phyloP scores from a whole-genome alignment of 768 basidiomycete species.

The Nidula microcarpa region DNA sequence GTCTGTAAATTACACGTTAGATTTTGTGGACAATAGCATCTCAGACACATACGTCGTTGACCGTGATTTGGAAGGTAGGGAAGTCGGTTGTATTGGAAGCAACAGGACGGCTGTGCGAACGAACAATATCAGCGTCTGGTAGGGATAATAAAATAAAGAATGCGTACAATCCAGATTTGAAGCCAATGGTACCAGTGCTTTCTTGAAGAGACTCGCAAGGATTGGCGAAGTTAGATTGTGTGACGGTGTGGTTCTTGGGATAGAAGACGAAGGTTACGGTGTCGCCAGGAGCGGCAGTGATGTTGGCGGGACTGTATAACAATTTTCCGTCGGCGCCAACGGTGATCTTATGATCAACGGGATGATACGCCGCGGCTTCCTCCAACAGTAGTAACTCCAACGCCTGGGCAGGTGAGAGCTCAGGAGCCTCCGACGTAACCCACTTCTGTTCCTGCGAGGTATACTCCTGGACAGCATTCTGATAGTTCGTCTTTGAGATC shows the following conservation, averaged over 20 bases:
- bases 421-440: too few species aligned
- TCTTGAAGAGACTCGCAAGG: slow-evolving; percentile 26
- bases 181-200: slow-evolving; percentile 22
- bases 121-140: background rate
- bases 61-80: slow-evolving; percentile 44
- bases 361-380: background rate
- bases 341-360: slow-evolving; percentile 29
- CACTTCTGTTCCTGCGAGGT: too few species aligned
- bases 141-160: background rate
- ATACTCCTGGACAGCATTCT: too few species aligned
- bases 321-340: slow-evolving; percentile 35
- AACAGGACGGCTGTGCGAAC: slow-evolving; percentile 35
- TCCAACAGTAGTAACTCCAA: too few species aligned
- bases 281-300: slow-evolving; percentile 37
- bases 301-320: slow-evolving; percentile 31
- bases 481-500: too few species aligned
- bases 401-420: too few species aligned
- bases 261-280: slow-evolving; percentile 42
- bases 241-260: slow-evolving; percentile 45
- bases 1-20: slow-evolving; percentile 20
- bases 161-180: slow-evolving; percentile 44
- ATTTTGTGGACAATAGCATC: background rate
- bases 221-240: slow-evolving; percentile 34
- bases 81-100: slow-evolving; percentile 25
- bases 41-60: slow-evolving; percentile 36